Evolutionary conservation across 371 early-diverging fungal genomes (phyloP).

Genomic region (Lichtheimia hyalospora): DNA sequence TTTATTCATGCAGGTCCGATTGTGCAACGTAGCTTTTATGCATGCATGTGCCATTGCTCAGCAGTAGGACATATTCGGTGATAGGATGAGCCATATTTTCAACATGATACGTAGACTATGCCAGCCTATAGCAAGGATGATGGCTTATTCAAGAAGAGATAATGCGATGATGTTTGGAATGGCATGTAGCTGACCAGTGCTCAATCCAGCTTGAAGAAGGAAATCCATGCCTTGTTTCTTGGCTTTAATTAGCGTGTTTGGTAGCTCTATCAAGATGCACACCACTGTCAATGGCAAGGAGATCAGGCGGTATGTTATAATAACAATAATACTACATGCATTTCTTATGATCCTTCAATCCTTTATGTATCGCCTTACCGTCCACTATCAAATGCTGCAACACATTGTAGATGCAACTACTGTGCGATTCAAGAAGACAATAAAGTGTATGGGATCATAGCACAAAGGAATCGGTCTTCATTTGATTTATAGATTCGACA

Average conservation of each 20-base stretch:
- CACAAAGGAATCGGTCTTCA: constrained; percentile 34
- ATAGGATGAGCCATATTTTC: no score
- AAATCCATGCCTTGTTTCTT: constrained; percentile 33
- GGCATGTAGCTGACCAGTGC: constrained; percentile 27
- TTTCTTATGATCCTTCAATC: no score
- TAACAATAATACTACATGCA: neutral
- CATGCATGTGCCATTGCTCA: no score
- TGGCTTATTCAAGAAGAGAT: neutral
- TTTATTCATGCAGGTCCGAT: no score
- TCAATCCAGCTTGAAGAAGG: constrained; percentile 12
- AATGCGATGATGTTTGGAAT: constrained; percentile 21
- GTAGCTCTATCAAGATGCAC: constrained; percentile 28
- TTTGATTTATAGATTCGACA: constrained; percentile 31
- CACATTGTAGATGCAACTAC: constrained; percentile 27
- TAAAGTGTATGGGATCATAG: constrained; percentile 41
- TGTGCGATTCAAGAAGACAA: constrained; percentile 31
- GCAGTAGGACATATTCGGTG: no score
- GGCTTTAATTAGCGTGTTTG: constrained; percentile 8
- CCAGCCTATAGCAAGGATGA: no score
- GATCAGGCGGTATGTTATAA: constrained; percentile 39
- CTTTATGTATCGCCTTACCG: constrained; percentile 18
- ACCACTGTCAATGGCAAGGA: constrained; percentile 39
- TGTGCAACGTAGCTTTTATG: no score
- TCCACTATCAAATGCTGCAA: constrained; percentile 30
- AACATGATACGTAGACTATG: no score